phyloP scores from a whole-genome alignment of 495 filamentous ascomycete species.

The Cercophora scortea region DNA sequence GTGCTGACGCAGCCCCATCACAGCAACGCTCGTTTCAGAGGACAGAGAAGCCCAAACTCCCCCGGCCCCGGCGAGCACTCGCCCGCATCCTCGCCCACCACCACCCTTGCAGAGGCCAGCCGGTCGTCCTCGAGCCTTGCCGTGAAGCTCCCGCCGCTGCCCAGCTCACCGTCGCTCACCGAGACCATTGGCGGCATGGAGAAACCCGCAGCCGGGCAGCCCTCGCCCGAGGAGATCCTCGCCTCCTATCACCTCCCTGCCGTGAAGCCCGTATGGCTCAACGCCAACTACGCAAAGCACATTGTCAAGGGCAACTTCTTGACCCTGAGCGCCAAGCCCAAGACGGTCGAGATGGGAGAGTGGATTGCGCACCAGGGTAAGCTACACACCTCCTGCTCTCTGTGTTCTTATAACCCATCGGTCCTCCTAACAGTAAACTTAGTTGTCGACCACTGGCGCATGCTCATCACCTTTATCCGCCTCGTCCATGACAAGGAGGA shows the following conservation, averaged over 20 bases:
- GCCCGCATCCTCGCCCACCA: not conserved
- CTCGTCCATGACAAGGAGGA: constrained; percentile 75
- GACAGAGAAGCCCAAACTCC: constrained; percentile 22
- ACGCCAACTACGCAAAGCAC: constrained; percentile 71
- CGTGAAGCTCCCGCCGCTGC: constrained; percentile 24
- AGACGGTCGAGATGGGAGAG: constrained; percentile 83
- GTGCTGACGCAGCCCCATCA: not conserved
- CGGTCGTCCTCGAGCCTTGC: constrained; percentile 8
- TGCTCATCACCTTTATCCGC: constrained; percentile 72
- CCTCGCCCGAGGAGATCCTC: constrained; percentile 39
- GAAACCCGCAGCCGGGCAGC: constrained; percentile 18
- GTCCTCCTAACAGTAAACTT: constrained; percentile 4
- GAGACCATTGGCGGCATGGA: constrained; percentile 29
- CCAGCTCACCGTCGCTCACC: constrained; percentile 23
- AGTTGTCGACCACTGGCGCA: constrained; percentile 88
- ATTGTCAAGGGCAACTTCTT: constrained; percentile 95
- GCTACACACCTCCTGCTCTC: constrained; percentile 8
- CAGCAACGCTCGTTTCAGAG: constrained; percentile 27
- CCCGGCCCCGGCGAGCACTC: constrained; percentile 16
- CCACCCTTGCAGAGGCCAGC: not conserved
- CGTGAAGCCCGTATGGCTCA: constrained; percentile 31
- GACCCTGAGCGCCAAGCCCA: constrained; percentile 86
- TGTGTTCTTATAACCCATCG: too few species aligned
- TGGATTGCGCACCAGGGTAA: constrained; percentile 93
- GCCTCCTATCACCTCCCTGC: constrained; percentile 44